Base-by-base conservation (phyloP, 2,329 filamentous ascomycete species). In the Lasiodiplodia citricola region DNA sequence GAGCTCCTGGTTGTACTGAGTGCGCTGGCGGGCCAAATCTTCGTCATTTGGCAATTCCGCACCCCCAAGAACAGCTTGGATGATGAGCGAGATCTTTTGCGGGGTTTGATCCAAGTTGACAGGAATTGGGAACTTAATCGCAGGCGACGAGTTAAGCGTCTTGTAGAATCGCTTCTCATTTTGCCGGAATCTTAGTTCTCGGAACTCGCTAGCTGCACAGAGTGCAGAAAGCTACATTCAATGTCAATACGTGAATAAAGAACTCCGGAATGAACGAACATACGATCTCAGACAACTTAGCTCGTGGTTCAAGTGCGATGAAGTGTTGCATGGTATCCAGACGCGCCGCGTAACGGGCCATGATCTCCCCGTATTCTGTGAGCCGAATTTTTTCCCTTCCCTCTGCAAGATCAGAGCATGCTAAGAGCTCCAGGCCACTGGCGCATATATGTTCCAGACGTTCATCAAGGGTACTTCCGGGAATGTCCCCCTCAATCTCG, bases 271-370 rank as follows among this genome's bases (percentile, higher is more conserved):
- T n/a, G 11, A 25, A 23, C 21, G 56, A 47, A 80, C 88, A 81
- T 80, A 93, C 91, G 73, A 95, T 88, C 54, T 92, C 86, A 37
- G 89, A 89, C 7, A 90, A 83, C 8, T 85, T 87, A 0, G 90
- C 85, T 31, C 37, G 37, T 37, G 66, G 51, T 85, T 86, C 44
- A 21, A 51, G 60, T 0, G 82, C 82, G 54, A 95, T 80, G 16
- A 96, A 83, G 1, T 84, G 77, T 73, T 89, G 90, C 92, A 96
- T 96, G 0, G 92, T 96, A 47, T 91, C 86, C 73, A 94, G 94
- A 25, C 88, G 88, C 3, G 96, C 83, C 81, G 93, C 95, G 76
- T 95, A 96, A 58, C 88, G 87, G 54, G 92, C 91, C 93, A 97
- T 96, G 4, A 91, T 90, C 68, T 91, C 85, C 1, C 93, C 93